phyloP scores from a whole-genome alignment of 768 basidiomycete species.

The Fistulinella prunicolor region DNA sequence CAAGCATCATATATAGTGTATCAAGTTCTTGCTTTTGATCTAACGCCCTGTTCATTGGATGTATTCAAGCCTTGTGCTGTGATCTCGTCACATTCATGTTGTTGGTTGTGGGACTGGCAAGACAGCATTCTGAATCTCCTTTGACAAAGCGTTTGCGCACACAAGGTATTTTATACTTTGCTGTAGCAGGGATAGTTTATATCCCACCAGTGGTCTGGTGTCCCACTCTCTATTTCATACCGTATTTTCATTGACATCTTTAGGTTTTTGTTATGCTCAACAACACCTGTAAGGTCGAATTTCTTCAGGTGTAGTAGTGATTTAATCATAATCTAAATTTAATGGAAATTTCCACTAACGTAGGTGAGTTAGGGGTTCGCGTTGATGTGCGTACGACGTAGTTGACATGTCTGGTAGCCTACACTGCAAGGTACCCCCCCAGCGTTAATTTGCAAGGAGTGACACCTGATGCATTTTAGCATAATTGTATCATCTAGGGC shows the following conservation, averaged over 20 bases:
- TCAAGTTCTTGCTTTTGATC: not conserved
- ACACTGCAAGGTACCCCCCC: constrained; percentile 4
- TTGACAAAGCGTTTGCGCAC: constrained; percentile 13
- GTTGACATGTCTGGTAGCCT: constrained; percentile 8
- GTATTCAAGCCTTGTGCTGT: constrained; percentile 12
- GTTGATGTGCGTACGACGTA: not conserved
- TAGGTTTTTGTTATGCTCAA: constrained; percentile 7
- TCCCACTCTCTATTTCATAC: not conserved
- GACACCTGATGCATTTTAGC: not conserved
- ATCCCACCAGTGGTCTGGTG: constrained; percentile 10
- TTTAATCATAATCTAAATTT: constrained; percentile 1
- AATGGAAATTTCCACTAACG: not conserved
- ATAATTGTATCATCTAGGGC: constrained; percentile 17
- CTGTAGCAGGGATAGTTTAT: constrained; percentile 10
- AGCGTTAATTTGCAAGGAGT: not conserved
- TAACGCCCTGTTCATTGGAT: not conserved
- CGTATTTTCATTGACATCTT: not conserved
- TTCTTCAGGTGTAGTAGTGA: not conserved
- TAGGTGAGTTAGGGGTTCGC: constrained; percentile 2
- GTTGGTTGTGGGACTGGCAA: constrained; percentile 15
- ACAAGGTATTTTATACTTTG: constrained; percentile 21
- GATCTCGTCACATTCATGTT: constrained; percentile 21
- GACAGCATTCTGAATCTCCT: constrained; percentile 5
- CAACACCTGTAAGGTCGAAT: constrained; percentile 3
- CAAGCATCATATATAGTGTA: constrained; percentile 15